phyloP scores from a whole-genome alignment of 345 rosid species.

The Camelina laxa region DNA sequence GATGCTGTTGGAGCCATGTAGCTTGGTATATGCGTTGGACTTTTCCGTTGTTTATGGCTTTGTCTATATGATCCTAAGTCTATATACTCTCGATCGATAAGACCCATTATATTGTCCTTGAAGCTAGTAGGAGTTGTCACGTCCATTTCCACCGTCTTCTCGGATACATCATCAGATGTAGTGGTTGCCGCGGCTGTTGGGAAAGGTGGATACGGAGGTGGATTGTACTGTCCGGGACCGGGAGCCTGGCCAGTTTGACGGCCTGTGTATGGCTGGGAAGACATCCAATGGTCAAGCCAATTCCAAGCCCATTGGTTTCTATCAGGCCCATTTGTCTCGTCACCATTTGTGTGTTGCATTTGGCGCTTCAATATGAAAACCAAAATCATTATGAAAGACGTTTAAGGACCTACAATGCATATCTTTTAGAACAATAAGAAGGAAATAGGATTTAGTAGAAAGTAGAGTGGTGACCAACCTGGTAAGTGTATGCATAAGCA shows the following conservation, averaged over 20 bases:
- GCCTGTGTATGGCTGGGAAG: conserved; percentile 64
- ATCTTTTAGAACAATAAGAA: neutral
- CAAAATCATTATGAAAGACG: neutral
- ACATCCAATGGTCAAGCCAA: conserved; percentile 97
- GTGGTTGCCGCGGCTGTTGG: conserved; percentile 50
- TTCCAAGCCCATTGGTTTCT: conserved; percentile 87
- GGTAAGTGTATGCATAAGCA: conserved; percentile 89
- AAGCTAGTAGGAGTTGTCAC: conserved; percentile 46
- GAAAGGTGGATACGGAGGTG: conserved; percentile 58
- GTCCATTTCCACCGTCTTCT: conserved; percentile 88
- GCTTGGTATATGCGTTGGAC: conserved; percentile 61
- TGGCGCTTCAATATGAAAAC: conserved; percentile 39
- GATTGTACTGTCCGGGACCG: conserved; percentile 51
- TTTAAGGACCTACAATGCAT: neutral
- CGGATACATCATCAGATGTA: conserved; percentile 70
- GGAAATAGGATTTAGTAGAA: neutral
- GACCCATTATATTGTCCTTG: conserved; percentile 33
- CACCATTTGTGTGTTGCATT: conserved; percentile 47
- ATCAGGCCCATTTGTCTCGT: conserved; percentile 52
- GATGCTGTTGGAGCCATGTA: conserved; percentile 92
- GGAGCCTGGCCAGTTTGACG: conserved; percentile 50
- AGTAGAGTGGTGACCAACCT: conserved; percentile 25
- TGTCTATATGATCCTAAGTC: conserved; percentile 46
- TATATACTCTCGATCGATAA: conserved; percentile 39
- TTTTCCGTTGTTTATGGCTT: conserved; percentile 46